Evolutionary conservation across 352 stramenopile species (phyloP).

Genomic region (Blastocystis sp.): DNA sequence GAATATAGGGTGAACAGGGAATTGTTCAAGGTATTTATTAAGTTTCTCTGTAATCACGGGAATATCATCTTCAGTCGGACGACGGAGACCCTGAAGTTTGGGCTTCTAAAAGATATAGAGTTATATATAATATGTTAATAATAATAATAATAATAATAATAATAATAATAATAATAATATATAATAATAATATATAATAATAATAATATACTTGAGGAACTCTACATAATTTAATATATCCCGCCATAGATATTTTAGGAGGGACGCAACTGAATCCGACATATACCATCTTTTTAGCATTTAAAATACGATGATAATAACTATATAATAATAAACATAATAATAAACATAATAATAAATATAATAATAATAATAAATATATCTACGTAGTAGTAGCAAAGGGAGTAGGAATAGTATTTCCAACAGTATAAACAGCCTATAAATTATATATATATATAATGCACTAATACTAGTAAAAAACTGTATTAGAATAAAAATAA

Average conservation of each 20-base stretch:
- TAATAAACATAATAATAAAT: too few relatives aligned
- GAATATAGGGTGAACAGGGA: slow-evolving; percentile 63
- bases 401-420: slow-evolving; percentile 78
- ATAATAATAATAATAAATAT: not conserved
- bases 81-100: slow-evolving; percentile 45
- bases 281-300: slow-evolving; percentile 91
- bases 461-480: not conserved
- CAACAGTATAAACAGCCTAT: slow-evolving; percentile 93
- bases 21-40: slow-evolving; percentile 57
- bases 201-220: slow-evolving; percentile 47
- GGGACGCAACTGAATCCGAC: slow-evolving; percentile 79
- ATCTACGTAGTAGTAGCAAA: slow-evolving; percentile 49
- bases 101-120: slow-evolving; percentile 34
- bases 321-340: too few relatives aligned
- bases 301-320: slow-evolving; percentile 87
- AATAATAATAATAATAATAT: too few relatives aligned
- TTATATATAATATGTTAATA: too few relatives aligned
- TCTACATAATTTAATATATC: slow-evolving; percentile 68
- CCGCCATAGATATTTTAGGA: slow-evolving; percentile 73
- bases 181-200: too few relatives aligned
- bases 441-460: slow-evolving; percentile 48
- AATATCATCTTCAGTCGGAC: slow-evolving; percentile 53
- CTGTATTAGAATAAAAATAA: too few relatives aligned
- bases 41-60: slow-evolving; percentile 52
- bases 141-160: not conserved